Evolutionary conservation across 2,329 filamentous ascomycete species (phyloP).

Genomic region (Pseudogymnoascus sp.): DNA sequence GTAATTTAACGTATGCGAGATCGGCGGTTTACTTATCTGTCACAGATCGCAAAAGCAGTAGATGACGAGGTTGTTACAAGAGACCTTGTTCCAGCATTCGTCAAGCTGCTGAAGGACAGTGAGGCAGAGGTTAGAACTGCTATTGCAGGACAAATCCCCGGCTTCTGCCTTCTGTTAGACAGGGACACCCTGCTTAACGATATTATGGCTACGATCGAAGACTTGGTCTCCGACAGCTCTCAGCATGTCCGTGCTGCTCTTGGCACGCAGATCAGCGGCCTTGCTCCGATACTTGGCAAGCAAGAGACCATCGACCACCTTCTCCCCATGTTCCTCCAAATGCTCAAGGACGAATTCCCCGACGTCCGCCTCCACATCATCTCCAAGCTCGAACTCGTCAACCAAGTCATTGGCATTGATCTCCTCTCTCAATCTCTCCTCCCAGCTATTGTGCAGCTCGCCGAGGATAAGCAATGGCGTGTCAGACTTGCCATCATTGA

Average conservation of each 20-base stretch:
- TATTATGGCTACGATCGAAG: slow-evolving; percentile 93
- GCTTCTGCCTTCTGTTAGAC: slow-evolving; percentile 88
- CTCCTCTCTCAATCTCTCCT: slow-evolving; percentile 92
- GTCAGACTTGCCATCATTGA: slow-evolving; percentile 97
- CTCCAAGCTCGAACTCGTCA: slow-evolving; percentile 97
- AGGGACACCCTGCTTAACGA: slow-evolving; percentile 82
- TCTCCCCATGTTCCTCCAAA: slow-evolving; percentile 96
- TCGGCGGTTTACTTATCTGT: slow-evolving; percentile 16
- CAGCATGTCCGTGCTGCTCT: slow-evolving; percentile 95
- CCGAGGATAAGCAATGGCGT: slow-evolving; percentile 98
- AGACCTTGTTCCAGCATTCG: slow-evolving; percentile 92
- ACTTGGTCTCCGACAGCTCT: slow-evolving; percentile 89
- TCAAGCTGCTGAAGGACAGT: slow-evolving; percentile 94
- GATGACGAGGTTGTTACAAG: slow-evolving; percentile 92
- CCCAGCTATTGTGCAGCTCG: slow-evolving; percentile 92
- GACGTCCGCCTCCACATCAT: slow-evolving; percentile 98
- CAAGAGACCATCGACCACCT: slow-evolving; percentile 97
- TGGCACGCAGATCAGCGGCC: slow-evolving; percentile 91
- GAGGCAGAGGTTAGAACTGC: slow-evolving; percentile 96
- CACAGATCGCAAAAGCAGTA: slow-evolving; percentile 91
- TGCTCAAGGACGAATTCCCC: slow-evolving; percentile 99
- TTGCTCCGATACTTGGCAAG: slow-evolving; percentile 94
- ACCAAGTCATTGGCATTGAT: slow-evolving; percentile 98
- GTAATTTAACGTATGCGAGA: background rate
- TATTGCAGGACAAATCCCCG: slow-evolving; percentile 94